Evolutionary conservation across 2,329 filamentous ascomycete genomes (phyloP).

Genomic region (Aureobasidium pullulans): DNA sequence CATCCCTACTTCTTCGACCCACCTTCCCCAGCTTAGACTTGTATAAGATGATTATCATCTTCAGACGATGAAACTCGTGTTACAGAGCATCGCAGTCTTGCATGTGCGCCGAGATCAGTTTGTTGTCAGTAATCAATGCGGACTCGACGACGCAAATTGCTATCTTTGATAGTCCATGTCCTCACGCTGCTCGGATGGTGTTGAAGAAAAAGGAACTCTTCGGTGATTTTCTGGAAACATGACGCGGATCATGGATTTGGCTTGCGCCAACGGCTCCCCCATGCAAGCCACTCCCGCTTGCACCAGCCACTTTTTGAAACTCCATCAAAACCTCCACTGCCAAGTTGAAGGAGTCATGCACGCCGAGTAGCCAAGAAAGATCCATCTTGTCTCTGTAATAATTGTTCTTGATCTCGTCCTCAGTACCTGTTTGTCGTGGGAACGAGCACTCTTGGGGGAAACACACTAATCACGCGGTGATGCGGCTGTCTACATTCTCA

Average conservation of each 20-base stretch:
- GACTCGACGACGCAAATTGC: not conserved
- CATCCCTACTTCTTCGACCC: slow-evolving; percentile 6
- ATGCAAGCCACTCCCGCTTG: slow-evolving; percentile 6
- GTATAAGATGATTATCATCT: slow-evolving; percentile 8
- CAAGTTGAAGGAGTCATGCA: not conserved
- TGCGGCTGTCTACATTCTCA: not conserved
- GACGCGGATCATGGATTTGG: not conserved
- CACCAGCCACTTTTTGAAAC: not conserved
- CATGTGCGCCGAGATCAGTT: not conserved
- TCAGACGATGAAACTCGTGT: slow-evolving; percentile 5
- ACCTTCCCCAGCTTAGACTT: not conserved
- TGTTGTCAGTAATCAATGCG: not conserved
- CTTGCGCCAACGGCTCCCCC: not conserved
- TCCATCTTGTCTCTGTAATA: not conserved
- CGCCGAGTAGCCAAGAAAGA: not conserved
- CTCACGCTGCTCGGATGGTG: not conserved
- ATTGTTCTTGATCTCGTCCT: not conserved
- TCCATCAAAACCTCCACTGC: not conserved
- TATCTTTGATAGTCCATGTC: too few relatives aligned
- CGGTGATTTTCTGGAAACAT: not conserved
- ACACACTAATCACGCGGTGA: too few relatives aligned
- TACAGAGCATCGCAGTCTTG: not conserved
- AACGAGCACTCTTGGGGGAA: too few relatives aligned
- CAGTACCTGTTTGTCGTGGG: too few relatives aligned
- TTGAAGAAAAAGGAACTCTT: not conserved